Base-by-base conservation (phyloP, 192 early-diverging fungal genomes). In the Chytriomyces confervae region DNA sequence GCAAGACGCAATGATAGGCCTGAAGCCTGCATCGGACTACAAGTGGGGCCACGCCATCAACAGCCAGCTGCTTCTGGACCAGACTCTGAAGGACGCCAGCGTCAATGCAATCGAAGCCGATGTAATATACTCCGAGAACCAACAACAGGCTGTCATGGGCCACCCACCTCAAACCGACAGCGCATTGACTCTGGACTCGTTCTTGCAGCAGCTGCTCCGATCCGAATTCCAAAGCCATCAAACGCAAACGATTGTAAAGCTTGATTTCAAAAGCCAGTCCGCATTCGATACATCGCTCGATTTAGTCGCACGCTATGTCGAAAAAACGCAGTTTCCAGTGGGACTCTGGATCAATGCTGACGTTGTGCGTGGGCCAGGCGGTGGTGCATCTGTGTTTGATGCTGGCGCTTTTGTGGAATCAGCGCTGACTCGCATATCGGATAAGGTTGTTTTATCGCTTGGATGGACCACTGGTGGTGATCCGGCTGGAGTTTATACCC, bases 401-500 rank as follows among this genome's bases (percentile, higher is more conserved):
- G 66, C 45, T 24, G 9, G 7, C 66, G 24, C 9, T 10, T 68
- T 68, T 47, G 43, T 47, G 66, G 18, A 36, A 13, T 7, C 66
- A 4, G 29, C 66, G 16, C 46, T 68, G 16, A 64, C 62, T 24
- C 44, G 66, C 44, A 11, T 68, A 2, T 6, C 44, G 24, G 44
- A 68, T 16, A 16, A 68, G 29, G 44, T 68, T 13, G 66, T 68
- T 48, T 29, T 68, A 5, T 68, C 66, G 5, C n/a, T 68, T 13
- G 66, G 66, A n/a, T 68, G 66, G 66, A 68, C 66, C 7, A 68
- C 66, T 13, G 66, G 66, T 5, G 66, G 44, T 68, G 66, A 68
- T 48, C 7, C 29, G 13, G 10, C 13, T 9, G 46, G 66, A 10
- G 24, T 24, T 13, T 68, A 68, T 47, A 20, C 66, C 11, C 10